These are phyloP conservation scores for Trebouxia sp. DNA, from an alignment of 139 green algal genomes.

Conservation along the genomic window DNA sequence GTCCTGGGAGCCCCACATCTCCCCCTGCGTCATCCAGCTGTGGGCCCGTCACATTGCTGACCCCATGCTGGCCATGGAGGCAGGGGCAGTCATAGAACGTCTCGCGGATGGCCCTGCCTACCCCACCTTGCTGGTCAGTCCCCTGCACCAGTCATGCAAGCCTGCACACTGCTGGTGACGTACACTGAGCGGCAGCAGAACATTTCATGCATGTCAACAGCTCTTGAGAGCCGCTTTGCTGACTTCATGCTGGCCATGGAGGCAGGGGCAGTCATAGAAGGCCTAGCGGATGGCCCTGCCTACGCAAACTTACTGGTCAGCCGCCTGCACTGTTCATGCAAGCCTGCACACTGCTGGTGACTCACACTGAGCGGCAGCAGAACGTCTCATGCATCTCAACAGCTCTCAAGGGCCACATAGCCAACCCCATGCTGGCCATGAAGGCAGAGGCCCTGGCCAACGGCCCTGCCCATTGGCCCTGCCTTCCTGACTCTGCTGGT, in stretches of 20 bases:
- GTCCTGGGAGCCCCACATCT: slow-evolving; percentile 46
- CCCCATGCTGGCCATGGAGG: slow-evolving; percentile 66
- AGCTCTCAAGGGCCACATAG: no score
- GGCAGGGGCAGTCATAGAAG: slow-evolving; percentile 59
- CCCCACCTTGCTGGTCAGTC: slow-evolving; percentile 39
- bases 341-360: no score
- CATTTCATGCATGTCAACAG: no score
- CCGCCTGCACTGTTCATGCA: background rate
- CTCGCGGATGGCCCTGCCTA: slow-evolving; percentile 49
- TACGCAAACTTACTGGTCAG: slow-evolving; percentile 47
- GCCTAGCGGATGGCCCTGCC: slow-evolving; percentile 44
- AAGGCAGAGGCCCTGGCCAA: slow-evolving; percentile 56
- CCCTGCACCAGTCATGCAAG: background rate
- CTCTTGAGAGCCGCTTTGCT: slow-evolving; percentile 51
- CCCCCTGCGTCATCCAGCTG: slow-evolving; percentile 44
- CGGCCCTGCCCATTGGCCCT: no score
- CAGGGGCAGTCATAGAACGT: slow-evolving; percentile 58
- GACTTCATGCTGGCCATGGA: slow-evolving; percentile 73
- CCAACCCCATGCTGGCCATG: slow-evolving; percentile 69
- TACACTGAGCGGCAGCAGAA: no score
- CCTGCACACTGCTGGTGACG: no score
- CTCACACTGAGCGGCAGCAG: no score
- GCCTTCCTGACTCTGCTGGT: slow-evolving; percentile 46
- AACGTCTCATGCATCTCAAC: no score
- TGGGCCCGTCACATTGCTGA: slow-evolving; percentile 68